These are phyloP conservation scores for Phytophthora macrochlamydospora DNA, from an alignment of 352 stramenopile genomes.

Conservation along the genomic window DNA sequence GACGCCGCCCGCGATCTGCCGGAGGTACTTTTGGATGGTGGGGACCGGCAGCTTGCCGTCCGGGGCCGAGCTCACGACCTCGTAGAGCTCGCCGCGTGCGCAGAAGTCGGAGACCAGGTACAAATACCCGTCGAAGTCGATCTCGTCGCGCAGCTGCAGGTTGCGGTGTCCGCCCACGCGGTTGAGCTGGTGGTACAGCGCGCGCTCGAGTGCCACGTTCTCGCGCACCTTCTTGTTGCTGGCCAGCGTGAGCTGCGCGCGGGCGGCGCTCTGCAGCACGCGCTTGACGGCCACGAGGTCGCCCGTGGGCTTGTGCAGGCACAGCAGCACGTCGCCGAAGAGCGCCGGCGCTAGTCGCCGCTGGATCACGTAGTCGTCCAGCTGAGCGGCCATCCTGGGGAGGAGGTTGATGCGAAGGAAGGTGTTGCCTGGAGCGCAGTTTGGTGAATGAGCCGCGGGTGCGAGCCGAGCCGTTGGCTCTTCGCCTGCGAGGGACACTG, in stretches of 20 bases:
- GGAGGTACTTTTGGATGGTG: conserved; percentile 58
- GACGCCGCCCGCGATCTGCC: conserved; percentile 72
- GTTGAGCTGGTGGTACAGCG: conserved; percentile 69
- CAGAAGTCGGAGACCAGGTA: conserved; percentile 85
- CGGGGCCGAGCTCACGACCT: conserved; percentile 63
- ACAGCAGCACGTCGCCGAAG: conserved; percentile 84
- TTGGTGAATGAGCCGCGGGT: conserved; percentile 17
- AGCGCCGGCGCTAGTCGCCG: conserved; percentile 71
- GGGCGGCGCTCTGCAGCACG: conserved; percentile 69
- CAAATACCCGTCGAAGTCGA: conserved; percentile 78
- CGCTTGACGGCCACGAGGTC: conserved; percentile 81
- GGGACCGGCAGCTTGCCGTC: conserved; percentile 54
- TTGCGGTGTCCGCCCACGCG: conserved; percentile 65
- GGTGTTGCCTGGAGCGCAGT: conserved; percentile 13
- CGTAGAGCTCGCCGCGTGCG: conserved; percentile 78
- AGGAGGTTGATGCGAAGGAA: background rate
- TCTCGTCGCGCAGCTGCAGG: conserved; percentile 73
- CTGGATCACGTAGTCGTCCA: conserved; percentile 87
- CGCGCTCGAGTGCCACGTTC: conserved; percentile 79
- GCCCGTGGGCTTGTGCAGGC: conserved; percentile 61
- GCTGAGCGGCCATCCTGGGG: conserved; percentile 45
- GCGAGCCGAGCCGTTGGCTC: conserved; percentile 2
- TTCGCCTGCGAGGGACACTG: conserved; percentile 13
- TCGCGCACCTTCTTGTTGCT: conserved; percentile 81
- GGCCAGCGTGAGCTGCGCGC: conserved; percentile 59